These are phyloP conservation scores for Phytophthora hibernalis DNA, from an alignment of 352 stramenopile species.

Conservation along the genomic window DNA sequence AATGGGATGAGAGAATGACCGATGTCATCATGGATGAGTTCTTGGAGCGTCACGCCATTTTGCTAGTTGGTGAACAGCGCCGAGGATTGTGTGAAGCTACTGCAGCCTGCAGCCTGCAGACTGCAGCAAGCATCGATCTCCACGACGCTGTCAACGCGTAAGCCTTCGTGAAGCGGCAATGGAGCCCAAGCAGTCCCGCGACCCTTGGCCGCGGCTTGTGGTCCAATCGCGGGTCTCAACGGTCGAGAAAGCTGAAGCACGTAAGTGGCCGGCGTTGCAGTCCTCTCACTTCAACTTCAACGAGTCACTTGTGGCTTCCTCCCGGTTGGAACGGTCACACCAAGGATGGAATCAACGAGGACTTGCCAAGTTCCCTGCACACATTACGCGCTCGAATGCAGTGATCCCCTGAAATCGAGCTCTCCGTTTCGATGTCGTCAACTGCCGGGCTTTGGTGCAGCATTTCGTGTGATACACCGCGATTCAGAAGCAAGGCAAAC, in stretches of 20 bases:
- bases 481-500: slow-evolving; percentile 10
- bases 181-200: neutral
- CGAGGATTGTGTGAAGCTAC: slow-evolving; percentile 3
- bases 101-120: too few relatives aligned
- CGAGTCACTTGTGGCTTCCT: too few relatives aligned
- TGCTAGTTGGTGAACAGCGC: slow-evolving; percentile 20
- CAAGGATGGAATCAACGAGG: too few relatives aligned
- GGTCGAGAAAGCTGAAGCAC: neutral
- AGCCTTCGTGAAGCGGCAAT: neutral
- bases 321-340: too few relatives aligned
- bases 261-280: neutral
- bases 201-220: neutral
- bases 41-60: slow-evolving; percentile 19
- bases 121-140: too few relatives aligned
- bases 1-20: slow-evolving; percentile 7
- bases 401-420: too few relatives aligned
- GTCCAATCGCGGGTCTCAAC: neutral
- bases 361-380: too few relatives aligned
- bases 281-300: too few relatives aligned
- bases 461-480: too few relatives aligned
- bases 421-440: too few relatives aligned
- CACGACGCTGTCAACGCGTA: neutral
- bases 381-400: too few relatives aligned
- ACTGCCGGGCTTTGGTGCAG: too few relatives aligned
- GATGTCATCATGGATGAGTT: slow-evolving; percentile 20